phyloP scores from a whole-genome alignment of 495 filamentous ascomycete species.

The Usnea hakonensis region DNA sequence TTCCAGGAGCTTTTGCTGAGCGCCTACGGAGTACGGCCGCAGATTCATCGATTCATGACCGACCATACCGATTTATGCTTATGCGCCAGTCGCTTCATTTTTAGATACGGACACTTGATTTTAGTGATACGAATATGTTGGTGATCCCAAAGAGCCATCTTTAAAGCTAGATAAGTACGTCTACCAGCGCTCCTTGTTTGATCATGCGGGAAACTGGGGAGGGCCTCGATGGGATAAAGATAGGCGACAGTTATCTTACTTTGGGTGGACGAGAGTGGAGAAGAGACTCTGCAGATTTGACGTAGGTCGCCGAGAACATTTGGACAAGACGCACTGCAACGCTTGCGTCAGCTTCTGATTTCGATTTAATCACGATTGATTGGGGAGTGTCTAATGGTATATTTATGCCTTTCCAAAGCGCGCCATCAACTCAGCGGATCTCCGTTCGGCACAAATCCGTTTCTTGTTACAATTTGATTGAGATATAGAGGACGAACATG shows the following conservation, averaged over 20 bases:
- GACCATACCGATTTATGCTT: neutral
- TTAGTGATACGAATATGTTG: neutral
- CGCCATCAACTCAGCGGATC: neutral
- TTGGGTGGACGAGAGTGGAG: neutral
- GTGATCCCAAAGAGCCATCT: neutral
- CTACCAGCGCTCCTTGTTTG: neutral
- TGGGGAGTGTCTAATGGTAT: no score
- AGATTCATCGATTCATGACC: neutral
- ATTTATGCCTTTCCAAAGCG: no score
- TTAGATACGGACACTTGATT: neutral
- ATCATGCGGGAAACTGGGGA: no score
- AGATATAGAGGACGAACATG: neutral
- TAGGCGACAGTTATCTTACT: neutral
- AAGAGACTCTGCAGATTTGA: neutral
- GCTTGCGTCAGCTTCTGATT: neutral
- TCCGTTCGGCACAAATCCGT: neutral
- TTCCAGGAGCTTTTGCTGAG: neutral
- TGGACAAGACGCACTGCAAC: neutral
- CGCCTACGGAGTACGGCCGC: no score
- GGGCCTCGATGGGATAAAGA: neutral
- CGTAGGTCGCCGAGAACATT: no score
- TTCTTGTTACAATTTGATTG: neutral
- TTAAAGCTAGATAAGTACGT: neutral
- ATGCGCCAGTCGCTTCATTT: neutral
- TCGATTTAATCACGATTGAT: neutral